Percentiles rank a stretch among this genome's conserved stretches.
Evolutionary conservation across 2,329 filamentous ascomycete genomes (phyloP).

Genomic region (Xylariales sp.): DNA sequence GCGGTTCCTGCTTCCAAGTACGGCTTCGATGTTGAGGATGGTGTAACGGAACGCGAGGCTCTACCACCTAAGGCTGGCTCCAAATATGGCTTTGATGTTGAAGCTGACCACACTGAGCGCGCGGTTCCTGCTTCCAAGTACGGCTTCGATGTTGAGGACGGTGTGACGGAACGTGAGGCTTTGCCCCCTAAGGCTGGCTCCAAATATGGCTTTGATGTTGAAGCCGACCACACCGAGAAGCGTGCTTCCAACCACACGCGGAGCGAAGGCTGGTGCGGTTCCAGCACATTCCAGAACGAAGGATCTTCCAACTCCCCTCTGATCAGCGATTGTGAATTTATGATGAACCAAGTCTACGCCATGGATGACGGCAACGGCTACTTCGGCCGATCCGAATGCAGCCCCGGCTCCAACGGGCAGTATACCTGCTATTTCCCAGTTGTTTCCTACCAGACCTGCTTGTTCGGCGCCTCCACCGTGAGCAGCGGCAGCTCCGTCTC

Average conservation of each 20-base stretch:
- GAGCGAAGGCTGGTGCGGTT: slow-evolving; percentile 2
- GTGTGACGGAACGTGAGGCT: too few species aligned
- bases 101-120: too few species aligned
- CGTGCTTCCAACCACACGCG: not conserved
- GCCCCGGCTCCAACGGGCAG: not conserved
- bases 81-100: too few species aligned
- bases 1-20: too few species aligned
- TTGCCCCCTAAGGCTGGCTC: too few species aligned
- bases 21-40: too few species aligned
- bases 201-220: too few species aligned
- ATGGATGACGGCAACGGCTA: slow-evolving; percentile 2
- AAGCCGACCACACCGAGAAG: too few species aligned
- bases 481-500: not conserved
- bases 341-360: slow-evolving; percentile 4
- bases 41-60: too few species aligned
- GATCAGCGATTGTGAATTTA: slow-evolving; percentile 5
- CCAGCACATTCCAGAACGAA: slow-evolving; percentile 1
- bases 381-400: slow-evolving; percentile 5
- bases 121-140: too few species aligned
- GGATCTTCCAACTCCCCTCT: slow-evolving; percentile 5
- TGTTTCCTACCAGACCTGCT: slow-evolving; percentile 4
- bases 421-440: slow-evolving; percentile 6
- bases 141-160: too few species aligned
- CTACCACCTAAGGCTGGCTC: too few species aligned
- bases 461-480: slow-evolving; percentile 5